Evolutionary conservation across 129 eudicot genomes (phyloP).

Genomic region (Silybum marianum): DNA sequence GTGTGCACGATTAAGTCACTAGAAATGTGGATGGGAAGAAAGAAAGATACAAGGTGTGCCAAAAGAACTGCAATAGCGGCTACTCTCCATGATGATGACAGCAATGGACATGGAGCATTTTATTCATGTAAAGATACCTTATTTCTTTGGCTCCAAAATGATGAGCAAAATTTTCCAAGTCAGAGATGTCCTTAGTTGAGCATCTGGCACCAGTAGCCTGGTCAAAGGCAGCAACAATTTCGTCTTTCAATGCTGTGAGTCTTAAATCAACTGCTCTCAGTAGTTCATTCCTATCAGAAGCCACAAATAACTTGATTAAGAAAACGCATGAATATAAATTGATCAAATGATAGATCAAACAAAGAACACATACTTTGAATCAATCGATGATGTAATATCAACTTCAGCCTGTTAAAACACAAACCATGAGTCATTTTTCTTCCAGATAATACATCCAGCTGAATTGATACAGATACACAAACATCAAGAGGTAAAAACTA

Average conservation of each 20-base stretch:
- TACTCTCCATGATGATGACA: neutral
- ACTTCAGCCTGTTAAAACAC: constrained; percentile 52
- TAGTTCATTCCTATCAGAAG: constrained; percentile 75
- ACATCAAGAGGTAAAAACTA: neutral
- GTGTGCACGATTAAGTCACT: neutral
- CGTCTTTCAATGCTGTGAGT: constrained; percentile 64
- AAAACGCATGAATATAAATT: constrained; percentile 1
- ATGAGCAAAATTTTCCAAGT: constrained; percentile 65
- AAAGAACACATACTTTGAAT: constrained; percentile 68
- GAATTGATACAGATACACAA: neutral
- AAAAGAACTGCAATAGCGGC: neutral
- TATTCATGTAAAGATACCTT: constrained; percentile 46
- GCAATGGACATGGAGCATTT: neutral
- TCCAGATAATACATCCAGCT: constrained; percentile 4
- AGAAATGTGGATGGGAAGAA: neutral
- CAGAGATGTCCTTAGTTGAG: constrained; percentile 54
- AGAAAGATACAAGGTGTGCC: neutral
- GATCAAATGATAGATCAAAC: constrained; percentile 10
- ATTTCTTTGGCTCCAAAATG: constrained; percentile 69
- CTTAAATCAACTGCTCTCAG: constrained; percentile 88
- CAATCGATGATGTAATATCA: constrained; percentile 54
- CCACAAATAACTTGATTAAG: constrained; percentile 27
- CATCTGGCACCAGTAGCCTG: constrained; percentile 53
- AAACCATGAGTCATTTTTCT: constrained; percentile 18
- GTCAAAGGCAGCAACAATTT: constrained; percentile 61